These are phyloP conservation scores for Trichoderma atrobrunneum DNA, from an alignment of 2,329 filamentous ascomycete species.

Conservation along the genomic window DNA sequence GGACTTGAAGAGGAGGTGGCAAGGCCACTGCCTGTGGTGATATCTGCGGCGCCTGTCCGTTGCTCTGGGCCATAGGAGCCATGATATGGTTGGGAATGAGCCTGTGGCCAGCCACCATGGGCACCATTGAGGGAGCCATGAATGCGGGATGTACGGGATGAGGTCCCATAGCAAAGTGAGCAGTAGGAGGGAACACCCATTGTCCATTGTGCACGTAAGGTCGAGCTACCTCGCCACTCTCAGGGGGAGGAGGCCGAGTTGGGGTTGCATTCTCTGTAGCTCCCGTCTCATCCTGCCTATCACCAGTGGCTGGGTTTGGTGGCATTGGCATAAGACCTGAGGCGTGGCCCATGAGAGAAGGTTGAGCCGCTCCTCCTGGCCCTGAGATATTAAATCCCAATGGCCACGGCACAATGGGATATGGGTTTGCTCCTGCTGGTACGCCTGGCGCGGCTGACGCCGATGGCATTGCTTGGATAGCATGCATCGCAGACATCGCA, in stretches of 20 bases:
- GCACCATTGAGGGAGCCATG: conserved; percentile 28
- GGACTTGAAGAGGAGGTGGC: background rate
- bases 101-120: conserved; percentile 23
- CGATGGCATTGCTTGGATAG: conserved; percentile 23
- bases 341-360: conserved; percentile 26
- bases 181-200: conserved; percentile 38
- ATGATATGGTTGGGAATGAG: conserved; percentile 26
- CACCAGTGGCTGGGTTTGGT: conserved; percentile 26
- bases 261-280: conserved; percentile 33
- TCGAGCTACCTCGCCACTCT: conserved; percentile 46
- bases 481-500: background rate
- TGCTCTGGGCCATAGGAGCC: conserved; percentile 22
- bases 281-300: conserved; percentile 33
- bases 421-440: conserved; percentile 30
- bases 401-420: conserved; percentile 42
- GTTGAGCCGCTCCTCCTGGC: conserved; percentile 28
- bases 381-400: conserved; percentile 38
- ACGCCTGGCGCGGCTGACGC: conserved; percentile 28
- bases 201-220: conserved; percentile 47
- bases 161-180: conserved; percentile 31
- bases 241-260: conserved; percentile 39
- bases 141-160: conserved; percentile 29
- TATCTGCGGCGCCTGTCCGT: conserved; percentile 22
- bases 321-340: conserved; percentile 20
- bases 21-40: background rate